Conservation (phyloP, 305 asterid genomes). For the Fraxinus paxiana region DNA sequence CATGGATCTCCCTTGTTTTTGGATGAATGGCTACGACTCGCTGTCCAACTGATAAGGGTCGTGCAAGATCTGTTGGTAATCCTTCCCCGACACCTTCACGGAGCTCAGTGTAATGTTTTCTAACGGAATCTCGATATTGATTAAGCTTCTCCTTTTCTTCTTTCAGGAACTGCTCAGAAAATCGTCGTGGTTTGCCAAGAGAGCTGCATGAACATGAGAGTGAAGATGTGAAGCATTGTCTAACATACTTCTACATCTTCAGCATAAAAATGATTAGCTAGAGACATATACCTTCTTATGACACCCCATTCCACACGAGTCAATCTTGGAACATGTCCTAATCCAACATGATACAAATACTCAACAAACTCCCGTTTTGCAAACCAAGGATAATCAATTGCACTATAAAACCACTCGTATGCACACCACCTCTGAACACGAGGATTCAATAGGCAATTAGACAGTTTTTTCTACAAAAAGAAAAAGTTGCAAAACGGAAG, state of each 20-base stretch:
- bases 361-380: slow-evolving; percentile 87
- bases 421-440: slow-evolving; percentile 81
- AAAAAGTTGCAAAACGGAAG: slow-evolving; percentile 13
- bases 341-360: slow-evolving; percentile 81
- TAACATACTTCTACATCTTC: slow-evolving; percentile 15
- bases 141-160: slow-evolving; percentile 95
- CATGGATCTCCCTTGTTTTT: slow-evolving; percentile 80
- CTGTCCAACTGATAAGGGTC: slow-evolving; percentile 88
- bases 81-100: slow-evolving; percentile 84
- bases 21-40: slow-evolving; percentile 94
- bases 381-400: slow-evolving; percentile 96
- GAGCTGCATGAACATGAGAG: slow-evolving; percentile 51
- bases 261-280: slow-evolving; percentile 13
- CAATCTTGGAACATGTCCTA: slow-evolving; percentile 87
- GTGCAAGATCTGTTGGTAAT: slow-evolving; percentile 84
- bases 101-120: slow-evolving; percentile 79
- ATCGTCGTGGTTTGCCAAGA: slow-evolving; percentile 88
- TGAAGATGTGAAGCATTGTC: slow-evolving; percentile 3
- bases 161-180: slow-evolving; percentile 83
- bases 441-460: slow-evolving; percentile 56
- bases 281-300: slow-evolving; percentile 67
- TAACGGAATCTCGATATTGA: slow-evolving; percentile 81
- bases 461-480: slow-evolving; percentile 49
- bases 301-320: slow-evolving; percentile 98
- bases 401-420: slow-evolving; percentile 92